Percentiles rank a stretch among this genome's conserved stretches.
Evolutionary conservation across 2,329 filamentous ascomycete species (phyloP).

Genomic region (Penicillium sp.): DNA sequence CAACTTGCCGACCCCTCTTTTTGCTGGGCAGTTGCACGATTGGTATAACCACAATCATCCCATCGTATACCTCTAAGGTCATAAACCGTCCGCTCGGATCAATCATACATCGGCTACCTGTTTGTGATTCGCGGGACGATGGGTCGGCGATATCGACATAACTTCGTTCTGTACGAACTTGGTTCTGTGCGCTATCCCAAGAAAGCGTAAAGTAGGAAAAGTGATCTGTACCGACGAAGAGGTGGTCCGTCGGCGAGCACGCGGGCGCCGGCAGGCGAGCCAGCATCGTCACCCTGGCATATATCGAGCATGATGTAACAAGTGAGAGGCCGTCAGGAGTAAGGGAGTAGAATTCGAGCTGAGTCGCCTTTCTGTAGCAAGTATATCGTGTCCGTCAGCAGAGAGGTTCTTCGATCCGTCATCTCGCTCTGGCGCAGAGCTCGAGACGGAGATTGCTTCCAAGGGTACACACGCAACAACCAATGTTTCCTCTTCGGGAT

Average conservation of each 20-base stretch:
- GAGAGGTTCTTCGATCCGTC: background rate
- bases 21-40: slow-evolving; percentile 61
- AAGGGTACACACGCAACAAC: slow-evolving; percentile 75
- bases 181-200: slow-evolving; percentile 69
- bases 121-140: slow-evolving; percentile 74
- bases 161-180: slow-evolving; percentile 61
- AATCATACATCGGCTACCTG: slow-evolving; percentile 79
- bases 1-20: slow-evolving; percentile 40
- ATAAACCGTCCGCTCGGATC: slow-evolving; percentile 77
- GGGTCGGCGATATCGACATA: slow-evolving; percentile 66
- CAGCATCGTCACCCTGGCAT: slow-evolving; percentile 85
- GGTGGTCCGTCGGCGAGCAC: slow-evolving; percentile 75
- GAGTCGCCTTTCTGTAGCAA: slow-evolving; percentile 73
- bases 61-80: slow-evolving; percentile 71
- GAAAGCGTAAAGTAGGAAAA: slow-evolving; percentile 88
- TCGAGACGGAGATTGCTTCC: background rate
- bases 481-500: slow-evolving; percentile 76
- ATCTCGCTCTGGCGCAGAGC: background rate
- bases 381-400: slow-evolving; percentile 17
- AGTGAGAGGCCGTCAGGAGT: slow-evolving; percentile 65
- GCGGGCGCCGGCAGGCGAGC: slow-evolving; percentile 62
- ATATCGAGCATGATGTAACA: slow-evolving; percentile 72
- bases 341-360: slow-evolving; percentile 80
- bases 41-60: slow-evolving; percentile 68
- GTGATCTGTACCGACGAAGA: slow-evolving; percentile 90